Evolutionary conservation across 164 flowering plant species (phyloP).

Genomic region (Saururus chinensis): DNA sequence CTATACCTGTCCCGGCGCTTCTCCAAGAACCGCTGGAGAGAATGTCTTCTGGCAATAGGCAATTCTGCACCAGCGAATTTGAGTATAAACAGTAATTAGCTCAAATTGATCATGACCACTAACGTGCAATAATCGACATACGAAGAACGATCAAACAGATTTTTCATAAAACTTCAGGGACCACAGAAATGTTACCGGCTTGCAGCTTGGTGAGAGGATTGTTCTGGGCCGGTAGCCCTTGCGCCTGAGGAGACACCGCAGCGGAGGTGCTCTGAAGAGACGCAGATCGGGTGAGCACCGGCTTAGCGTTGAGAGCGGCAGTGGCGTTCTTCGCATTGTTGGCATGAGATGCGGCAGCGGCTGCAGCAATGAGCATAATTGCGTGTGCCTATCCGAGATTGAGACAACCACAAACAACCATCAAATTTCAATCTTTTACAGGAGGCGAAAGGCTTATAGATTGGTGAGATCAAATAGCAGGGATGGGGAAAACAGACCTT

Average conservation of each 20-base stretch:
- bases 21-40: constrained; percentile 49
- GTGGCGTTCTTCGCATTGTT: constrained; percentile 4
- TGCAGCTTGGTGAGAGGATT: constrained; percentile 24
- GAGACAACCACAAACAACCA: neutral
- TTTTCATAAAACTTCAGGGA: too few species aligned
- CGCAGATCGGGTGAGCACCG: constrained; percentile 31
- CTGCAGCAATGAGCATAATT: constrained; percentile 38
- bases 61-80: constrained; percentile 16
- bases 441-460: neutral
- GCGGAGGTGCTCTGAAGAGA: constrained; percentile 33
- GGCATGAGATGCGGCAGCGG: constrained; percentile 20
- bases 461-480: neutral
- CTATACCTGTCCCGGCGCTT: constrained; percentile 44
- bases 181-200: constrained; percentile 29
- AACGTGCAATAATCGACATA: neutral
- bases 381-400: constrained; percentile 22
- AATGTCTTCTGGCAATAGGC: constrained; percentile 46
- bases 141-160: neutral
- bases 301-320: constrained; percentile 12
- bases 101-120: neutral
- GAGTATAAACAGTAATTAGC: neutral
- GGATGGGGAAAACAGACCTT: constrained; percentile 17
- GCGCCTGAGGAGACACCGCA: constrained; percentile 22
- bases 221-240: constrained; percentile 14
- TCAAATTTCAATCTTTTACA: neutral